Evolutionary conservation across 208 protist species (phyloP).

Genomic region (Leishmania turanica): DNA sequence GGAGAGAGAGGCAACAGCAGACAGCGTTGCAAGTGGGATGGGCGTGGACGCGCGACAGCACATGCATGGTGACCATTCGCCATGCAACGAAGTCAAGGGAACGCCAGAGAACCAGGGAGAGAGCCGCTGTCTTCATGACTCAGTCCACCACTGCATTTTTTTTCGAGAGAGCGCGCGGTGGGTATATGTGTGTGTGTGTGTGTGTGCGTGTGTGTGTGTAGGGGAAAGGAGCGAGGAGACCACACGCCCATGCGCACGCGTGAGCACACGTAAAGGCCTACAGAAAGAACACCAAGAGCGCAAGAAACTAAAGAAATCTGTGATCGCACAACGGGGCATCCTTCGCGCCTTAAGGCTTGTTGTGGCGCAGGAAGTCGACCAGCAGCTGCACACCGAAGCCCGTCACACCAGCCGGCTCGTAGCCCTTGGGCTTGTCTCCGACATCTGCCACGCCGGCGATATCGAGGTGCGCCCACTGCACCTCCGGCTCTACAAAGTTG

Average conservation of each 20-base stretch:
- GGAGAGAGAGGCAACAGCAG: not conserved
- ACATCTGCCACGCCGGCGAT: constrained; percentile 76
- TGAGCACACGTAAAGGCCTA: not conserved
- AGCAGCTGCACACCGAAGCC: constrained; percentile 88
- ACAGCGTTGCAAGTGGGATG: not conserved
- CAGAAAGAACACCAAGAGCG: not conserved
- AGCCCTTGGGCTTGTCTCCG: constrained; percentile 68
- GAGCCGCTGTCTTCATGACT: not conserved
- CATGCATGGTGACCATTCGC: not conserved
- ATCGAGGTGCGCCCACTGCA: constrained; percentile 82
- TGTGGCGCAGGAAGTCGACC: constrained; percentile 66
- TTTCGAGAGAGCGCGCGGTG: not conserved
- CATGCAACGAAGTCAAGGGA: not conserved
- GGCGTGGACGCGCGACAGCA: not conserved
- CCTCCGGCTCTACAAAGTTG: constrained; percentile 69
- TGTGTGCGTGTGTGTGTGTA: not conserved
- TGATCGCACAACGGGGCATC: not conserved
- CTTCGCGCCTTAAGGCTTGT: constrained; percentile 7
- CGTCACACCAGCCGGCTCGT: constrained; percentile 68
- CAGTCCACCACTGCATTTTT: not conserved
- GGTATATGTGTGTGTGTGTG: not conserved
- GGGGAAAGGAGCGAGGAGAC: not conserved
- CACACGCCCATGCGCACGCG: not conserved
- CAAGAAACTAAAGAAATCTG: not conserved
- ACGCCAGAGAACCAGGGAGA: not conserved